Base-by-base conservation (phyloP, 129 eudicot genomes). In the Escallonia herrerae region DNA sequence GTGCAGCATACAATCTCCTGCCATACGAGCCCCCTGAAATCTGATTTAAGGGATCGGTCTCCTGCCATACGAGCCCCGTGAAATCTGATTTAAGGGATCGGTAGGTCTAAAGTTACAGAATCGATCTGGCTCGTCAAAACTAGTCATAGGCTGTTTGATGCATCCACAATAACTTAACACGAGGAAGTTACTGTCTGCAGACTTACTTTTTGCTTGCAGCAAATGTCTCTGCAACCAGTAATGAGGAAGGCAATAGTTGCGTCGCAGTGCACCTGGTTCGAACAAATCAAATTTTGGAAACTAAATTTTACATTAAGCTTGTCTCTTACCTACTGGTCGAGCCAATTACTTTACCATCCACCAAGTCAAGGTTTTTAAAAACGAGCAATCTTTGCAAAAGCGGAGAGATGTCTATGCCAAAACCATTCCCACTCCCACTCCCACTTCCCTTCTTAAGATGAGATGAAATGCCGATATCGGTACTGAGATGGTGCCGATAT, bases 191-290 rank as follows among this genome's bases (percentile, higher is more conserved):
- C 69, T 44, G 41, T 66, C n/a, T 5, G 60, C 51, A 40, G 60
- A 15, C 51, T 64, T 81, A 40, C 33, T 76, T 66, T 55, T 46
- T 66, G 77, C 71, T 81, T 46, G 81, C 67, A 58, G 96, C 98
- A 85, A 93, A 93, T 63, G 96, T 93, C 78, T 93, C 87, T 3
- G 96, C 98, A 40, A 88, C 95, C 40, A 86, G 72, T 15, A 93
- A 55, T 6, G 98, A n/a, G 98, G 75, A 93, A 88, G 0, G 98
- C 96, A 68, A 88, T 88, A 13, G 96, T 93, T 64, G 98, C 98
- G 83, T 88, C 98, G 71, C 98, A 93, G 44, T 93, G 98, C 60
- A 93, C 98, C 98, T 88, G 82, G 42, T 68, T 42, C 14, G 10
- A 54, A 37, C 50, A 46, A 80, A 63, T 14, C 39, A 60, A 63